Evolutionary conservation across 495 filamentous ascomycete genomes (phyloP), one percentile per base, ranked within the genome.

Genomic region (Penicillium odoratum): DNA sequence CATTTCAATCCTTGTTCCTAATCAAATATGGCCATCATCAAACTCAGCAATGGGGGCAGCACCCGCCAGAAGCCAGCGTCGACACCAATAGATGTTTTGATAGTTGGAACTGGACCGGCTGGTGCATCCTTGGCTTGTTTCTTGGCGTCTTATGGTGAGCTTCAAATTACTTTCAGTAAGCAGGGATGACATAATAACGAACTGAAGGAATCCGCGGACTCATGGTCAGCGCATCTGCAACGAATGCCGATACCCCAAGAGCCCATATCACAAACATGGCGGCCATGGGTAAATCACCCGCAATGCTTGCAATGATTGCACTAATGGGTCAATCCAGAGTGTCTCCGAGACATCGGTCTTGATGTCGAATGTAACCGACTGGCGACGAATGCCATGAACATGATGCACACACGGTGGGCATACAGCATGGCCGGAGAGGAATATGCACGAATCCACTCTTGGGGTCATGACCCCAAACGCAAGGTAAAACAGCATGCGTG

Each of bases 211-310:
- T 77, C 7, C 74, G 59, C 7, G 82, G 82, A 1, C 72, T 83
- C 43, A 74, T 83, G 51, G 73, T 85, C 53, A 70, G 70, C 34
- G 59, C 71, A 13, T 71, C 72, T 0, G 67, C 79, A 5, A 77
- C 76, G 7, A 81, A 70, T 3, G 79, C 82, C 6, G 69, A 78
- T 33, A 83, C 81, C 25, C 82, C 82, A 1, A 65, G 82, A 0
- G 82, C 81, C 0, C 81, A 85, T 57, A 83, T 84, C 46, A 82
- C 78, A 29, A 85, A 83, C 55, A 75, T 76, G 63, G 74, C 75
- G 3, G 76, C 79, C 1, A 59, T 81, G 25, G 75, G 73, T 77
- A 58, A 46, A 56, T 60, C 3, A 18, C 10, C 16, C 18, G 5
- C 15, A 13, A n/a, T 25, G 4, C 0, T 2, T 42, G 26, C 16